Evolutionary conservation across 768 basidiomycete genomes (phyloP), one percentile per base, ranked within the genome.

Genomic region (Auricularia heimuer): DNA sequence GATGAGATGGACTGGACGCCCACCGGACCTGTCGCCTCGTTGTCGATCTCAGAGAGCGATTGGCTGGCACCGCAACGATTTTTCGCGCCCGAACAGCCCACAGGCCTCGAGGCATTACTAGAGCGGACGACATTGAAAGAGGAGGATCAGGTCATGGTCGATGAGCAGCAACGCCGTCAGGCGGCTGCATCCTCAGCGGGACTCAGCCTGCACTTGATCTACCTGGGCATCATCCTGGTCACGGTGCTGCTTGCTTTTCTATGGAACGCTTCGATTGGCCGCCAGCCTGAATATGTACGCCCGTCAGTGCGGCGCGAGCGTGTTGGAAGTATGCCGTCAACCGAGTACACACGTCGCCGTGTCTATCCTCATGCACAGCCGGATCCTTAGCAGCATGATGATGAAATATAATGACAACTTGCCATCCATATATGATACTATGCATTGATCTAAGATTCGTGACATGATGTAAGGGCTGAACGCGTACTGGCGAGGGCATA

Each of bases 21-120:
- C 0, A 85, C 85, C 1, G 77, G 78, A 66, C 73, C 75, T 16
- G 67, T 7, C 39, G 39, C 39, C 39, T 67, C 18, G 71, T 64
- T 62, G 64, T 58, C 11, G 61, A 65, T 14, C 75, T 80, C 21
- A 79, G 82, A 63, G 77, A 77, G 4, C 7, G 73, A 76, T 33
- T 86, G 82, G 84, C 69, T 92, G 62, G 82, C 84, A 3, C 88
- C 86, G 3, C 89, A 90, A 68, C 80, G 81, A 14, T 92, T 90
- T 71, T 92, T 90, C 68, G 82, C 88, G 16, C 89, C 89, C 0
- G 89, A 90, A 71, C 82, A 84, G 66, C 87, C 89, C 0, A 92
- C 89, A 0, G 89, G 89, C 14, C 78, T 92, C 7, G 89, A 92
- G 73, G 78, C 80, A 44, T 74, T 92, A 16, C 86, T 91, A 67